Conservation (phyloP, 257 asterid genomes). For the Fraxinus cuspidata region DNA sequence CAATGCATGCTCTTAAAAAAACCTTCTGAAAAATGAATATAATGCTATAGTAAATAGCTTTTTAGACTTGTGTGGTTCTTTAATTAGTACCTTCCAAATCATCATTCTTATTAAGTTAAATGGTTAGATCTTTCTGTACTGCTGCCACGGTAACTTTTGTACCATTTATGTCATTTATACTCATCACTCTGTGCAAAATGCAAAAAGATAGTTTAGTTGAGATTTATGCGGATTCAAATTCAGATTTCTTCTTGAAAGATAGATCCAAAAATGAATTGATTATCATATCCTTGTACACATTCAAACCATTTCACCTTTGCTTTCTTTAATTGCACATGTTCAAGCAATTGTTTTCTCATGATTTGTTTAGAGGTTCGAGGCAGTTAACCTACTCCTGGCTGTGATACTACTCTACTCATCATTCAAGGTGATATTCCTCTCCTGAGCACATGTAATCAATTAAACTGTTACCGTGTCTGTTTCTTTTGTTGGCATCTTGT, state of each 20-base stretch:
- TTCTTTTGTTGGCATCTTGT: slow-evolving; percentile 13
- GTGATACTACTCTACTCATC: slow-evolving; percentile 75
- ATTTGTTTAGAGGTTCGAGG: slow-evolving; percentile 67
- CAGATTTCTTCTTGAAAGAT: not conserved
- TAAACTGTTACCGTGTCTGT: not conserved
- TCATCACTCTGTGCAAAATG: not conserved
- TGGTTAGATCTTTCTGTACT: not conserved
- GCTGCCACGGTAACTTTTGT: not conserved
- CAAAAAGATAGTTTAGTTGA: not conserved
- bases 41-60: slow-evolving; percentile 11
- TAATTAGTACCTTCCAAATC: not conserved
- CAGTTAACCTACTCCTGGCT: slow-evolving; percentile 76
- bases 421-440: slow-evolving; percentile 71
- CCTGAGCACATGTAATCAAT: not conserved
- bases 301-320: slow-evolving; percentile 12
- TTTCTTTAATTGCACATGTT: slow-evolving; percentile 24
- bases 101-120: not conserved
- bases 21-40: no score
- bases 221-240: not conserved
- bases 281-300: slow-evolving; percentile 14
- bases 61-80: slow-evolving; percentile 9
- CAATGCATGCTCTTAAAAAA: slow-evolving; percentile 6
- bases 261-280: slow-evolving; percentile 10
- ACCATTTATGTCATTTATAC: not conserved
- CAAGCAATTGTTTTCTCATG: slow-evolving; percentile 19